phyloP scores from a whole-genome alignment of 768 basidiomycete species.

The Gymnopilus junonius region DNA sequence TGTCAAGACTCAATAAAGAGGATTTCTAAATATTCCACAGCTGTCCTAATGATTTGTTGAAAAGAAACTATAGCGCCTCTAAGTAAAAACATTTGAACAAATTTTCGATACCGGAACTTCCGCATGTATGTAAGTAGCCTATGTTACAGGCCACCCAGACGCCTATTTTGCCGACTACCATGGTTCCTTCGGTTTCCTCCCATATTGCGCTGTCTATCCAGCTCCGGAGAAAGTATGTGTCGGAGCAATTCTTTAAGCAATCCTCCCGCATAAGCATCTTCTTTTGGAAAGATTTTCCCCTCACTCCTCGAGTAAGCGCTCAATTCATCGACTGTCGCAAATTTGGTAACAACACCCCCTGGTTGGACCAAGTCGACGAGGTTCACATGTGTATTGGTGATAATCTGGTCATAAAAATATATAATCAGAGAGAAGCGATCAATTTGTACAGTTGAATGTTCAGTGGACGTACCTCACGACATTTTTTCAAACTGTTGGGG shows the following conservation, averaged over 20 bases:
- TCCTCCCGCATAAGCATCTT: slow-evolving; percentile 33
- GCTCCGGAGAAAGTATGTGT: slow-evolving; percentile 24
- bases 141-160: no score
- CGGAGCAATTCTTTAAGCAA: slow-evolving; percentile 36
- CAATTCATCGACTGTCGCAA: slow-evolving; percentile 29
- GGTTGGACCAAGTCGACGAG: slow-evolving; percentile 36
- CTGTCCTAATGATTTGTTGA: no score
- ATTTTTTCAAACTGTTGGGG: slow-evolving; percentile 28
- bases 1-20: no score
- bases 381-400: slow-evolving; percentile 39
- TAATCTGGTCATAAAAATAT: slow-evolving; percentile 28
- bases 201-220: not conserved
- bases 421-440: not conserved
- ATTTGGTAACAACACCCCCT: slow-evolving; percentile 18
- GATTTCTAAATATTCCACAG: no score
- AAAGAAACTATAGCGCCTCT: no score
- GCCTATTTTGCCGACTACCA: no score
- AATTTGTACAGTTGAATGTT: not conserved
- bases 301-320: slow-evolving; percentile 32
- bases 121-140: no score
- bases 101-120: no score
- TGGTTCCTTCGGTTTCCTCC: not conserved
- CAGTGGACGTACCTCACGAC: slow-evolving; percentile 25
- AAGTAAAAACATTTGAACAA: no score
- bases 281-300: slow-evolving; percentile 36